Evolutionary conservation across 2,329 filamentous ascomycete genomes (phyloP), one percentile per base, ranked within the genome.

Genomic region (Tolypocladium sp.): DNA sequence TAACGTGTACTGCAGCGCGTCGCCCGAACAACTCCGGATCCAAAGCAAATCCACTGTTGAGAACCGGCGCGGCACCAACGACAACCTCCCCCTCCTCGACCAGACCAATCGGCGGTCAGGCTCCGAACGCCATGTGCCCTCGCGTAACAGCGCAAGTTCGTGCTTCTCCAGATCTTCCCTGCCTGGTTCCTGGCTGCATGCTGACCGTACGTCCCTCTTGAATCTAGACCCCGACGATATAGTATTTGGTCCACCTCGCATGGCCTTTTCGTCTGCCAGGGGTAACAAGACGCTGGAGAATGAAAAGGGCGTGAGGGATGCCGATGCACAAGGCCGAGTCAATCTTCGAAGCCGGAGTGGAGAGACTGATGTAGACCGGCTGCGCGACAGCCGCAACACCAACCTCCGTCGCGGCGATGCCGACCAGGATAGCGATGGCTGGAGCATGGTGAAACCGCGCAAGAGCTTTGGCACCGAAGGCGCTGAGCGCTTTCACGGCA

Each of bases 181-280:
- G n/a, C 37, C 40, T 9, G 10, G 13, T n/a, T 15, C 33, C 51
- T 57, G 40, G 12, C 9, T 15, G 56, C 44, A 55, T 57, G 44
- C 57, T 61, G 61, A 59, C 61, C 57, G 63, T 62, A n/a, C 20
- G 67, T 20, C 17, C n/a, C 9, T 37, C 40, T 7, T 7, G 8
- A 10, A 40, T 66, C 42, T 65, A 89, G 85, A 84, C 71, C 77
- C 83, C 67, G 92, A 96, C 67, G 91, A 95, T 63, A 89, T 95
- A 60, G 82, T 94, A 60, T 88, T 96, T 60, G 92, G 90, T 17
- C 92, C 92, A 25, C 90, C 92, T 2, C 90, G 90, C 72, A 90
- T 86, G 54, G 85, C 86, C 52, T 96, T 97, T 73, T 85, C 90
- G 57, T 95, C 92, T 1, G 83, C 88, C 27, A 90, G 89, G 60